A percentile compares a stretch with the other conserved stretches of the same genome.
These are phyloP conservation scores for Saccharomyces hybrid DNA, from an alignment of 1,139 yeast genomes.

Conservation along the genomic window DNA sequence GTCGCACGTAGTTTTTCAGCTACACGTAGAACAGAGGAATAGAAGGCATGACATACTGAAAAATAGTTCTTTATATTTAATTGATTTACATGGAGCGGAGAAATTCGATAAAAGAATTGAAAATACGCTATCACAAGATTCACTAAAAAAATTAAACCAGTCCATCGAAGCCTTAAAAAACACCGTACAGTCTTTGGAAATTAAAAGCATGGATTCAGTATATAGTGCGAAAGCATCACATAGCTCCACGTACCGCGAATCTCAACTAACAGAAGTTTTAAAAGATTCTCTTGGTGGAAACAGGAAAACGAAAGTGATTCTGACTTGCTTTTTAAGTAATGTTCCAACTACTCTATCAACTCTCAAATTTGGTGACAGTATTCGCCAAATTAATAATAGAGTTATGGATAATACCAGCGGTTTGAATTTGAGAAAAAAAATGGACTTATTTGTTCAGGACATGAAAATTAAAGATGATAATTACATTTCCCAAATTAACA, in stretches of 20 bases:
- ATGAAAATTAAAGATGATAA: slow-evolving; percentile 44
- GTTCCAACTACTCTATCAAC: slow-evolving; percentile 70
- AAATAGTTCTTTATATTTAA: slow-evolving; percentile 46
- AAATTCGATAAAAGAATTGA: slow-evolving; percentile 82
- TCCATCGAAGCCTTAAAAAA: slow-evolving; percentile 74
- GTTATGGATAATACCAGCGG: slow-evolving; percentile 62
- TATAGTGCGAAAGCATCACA: slow-evolving; percentile 31
- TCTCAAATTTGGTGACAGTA: slow-evolving; percentile 71
- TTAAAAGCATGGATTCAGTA: slow-evolving; percentile 37
- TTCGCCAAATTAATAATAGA: slow-evolving; percentile 61
- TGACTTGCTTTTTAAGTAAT: slow-evolving; percentile 62
- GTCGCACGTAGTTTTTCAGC: slow-evolving; percentile 74
- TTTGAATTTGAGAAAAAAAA: slow-evolving; percentile 49
- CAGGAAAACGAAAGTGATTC: slow-evolving; percentile 69
- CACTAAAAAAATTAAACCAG: slow-evolving; percentile 76
- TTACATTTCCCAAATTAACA: slow-evolving; percentile 38
- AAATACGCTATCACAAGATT: slow-evolving; percentile 66
- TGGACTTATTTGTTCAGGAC: slow-evolving; percentile 40
- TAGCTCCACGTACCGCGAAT: slow-evolving; percentile 76
- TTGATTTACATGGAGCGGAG: slow-evolving; percentile 88
- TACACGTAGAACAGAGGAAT: slow-evolving; percentile 58
- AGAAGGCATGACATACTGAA: slow-evolving; percentile 27
- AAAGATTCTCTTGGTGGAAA: slow-evolving; percentile 88
- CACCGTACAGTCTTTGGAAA: slow-evolving; percentile 74
- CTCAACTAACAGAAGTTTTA: slow-evolving; percentile 75